Conservation (phyloP, 2,329 filamentous ascomycete genomes). For the Phoma sp. region DNA sequence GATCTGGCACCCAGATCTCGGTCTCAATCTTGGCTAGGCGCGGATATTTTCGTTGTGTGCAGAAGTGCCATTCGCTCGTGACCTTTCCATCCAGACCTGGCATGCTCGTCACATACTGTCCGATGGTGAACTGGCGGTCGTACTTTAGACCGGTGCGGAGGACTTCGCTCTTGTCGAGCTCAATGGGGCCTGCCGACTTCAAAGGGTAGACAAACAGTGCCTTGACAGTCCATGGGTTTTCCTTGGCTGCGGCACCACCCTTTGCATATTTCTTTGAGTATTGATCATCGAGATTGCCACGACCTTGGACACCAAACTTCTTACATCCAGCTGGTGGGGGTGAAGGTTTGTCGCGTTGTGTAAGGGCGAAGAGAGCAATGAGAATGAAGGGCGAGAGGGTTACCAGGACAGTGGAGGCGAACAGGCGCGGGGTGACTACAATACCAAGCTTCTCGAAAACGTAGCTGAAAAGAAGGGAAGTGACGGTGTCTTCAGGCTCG, state of each 20-base stretch:
- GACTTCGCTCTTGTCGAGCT: conserved; percentile 70
- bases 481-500: background rate
- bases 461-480: background rate
- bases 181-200: conserved; percentile 81
- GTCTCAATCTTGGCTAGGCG: conserved; percentile 72
- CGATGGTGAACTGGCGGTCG: conserved; percentile 85
- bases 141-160: conserved; percentile 73
- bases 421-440: conserved; percentile 19
- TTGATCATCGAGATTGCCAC: conserved; percentile 64
- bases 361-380: conserved; percentile 31
- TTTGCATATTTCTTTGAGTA: conserved; percentile 58
- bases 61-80: conserved; percentile 66
- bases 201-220: conserved; percentile 82
- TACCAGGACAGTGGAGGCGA: conserved; percentile 22
- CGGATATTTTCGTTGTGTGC: conserved; percentile 73
- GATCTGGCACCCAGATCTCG: conserved; percentile 73
- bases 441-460: conserved; percentile 11
- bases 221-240: conserved; percentile 58
- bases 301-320: conserved; percentile 57
- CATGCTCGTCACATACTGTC: conserved; percentile 60
- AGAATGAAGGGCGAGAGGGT: conserved; percentile 26
- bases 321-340: conserved; percentile 56
- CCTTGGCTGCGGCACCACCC: conserved; percentile 33
- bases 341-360: conserved; percentile 28
- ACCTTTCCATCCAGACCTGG: conserved; percentile 53